Conservation (phyloP, 805 yeast genomes). For the Saccharomycopsis olivae region DNA sequence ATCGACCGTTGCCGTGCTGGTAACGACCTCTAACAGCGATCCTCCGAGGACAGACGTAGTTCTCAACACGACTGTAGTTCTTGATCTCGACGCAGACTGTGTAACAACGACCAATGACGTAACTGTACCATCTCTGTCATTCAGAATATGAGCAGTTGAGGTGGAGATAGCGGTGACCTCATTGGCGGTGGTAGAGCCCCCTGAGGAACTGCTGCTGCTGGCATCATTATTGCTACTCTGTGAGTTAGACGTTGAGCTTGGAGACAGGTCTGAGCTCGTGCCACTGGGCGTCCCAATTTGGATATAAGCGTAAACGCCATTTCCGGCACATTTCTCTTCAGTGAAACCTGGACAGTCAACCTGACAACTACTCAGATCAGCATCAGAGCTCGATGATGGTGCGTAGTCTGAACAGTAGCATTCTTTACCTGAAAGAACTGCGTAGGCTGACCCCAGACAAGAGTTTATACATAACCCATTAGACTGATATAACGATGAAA, state of each 20-base stretch:
- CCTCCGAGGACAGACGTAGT: not conserved
- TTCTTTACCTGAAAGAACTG: conserved; percentile 31
- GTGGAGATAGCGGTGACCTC: not conserved
- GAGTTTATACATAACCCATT: conserved; percentile 34
- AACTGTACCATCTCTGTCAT: not conserved
- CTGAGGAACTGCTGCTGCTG: not conserved
- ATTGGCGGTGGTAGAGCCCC: no score
- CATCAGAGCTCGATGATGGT: conserved; percentile 27
- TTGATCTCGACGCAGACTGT: not conserved
- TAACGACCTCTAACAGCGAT: no score
- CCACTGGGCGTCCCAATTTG: conserved; percentile 13
- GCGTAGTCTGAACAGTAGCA: conserved; percentile 42
- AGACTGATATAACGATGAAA: conserved; percentile 24
- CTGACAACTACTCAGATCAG: conserved; percentile 14
- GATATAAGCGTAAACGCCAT: conserved; percentile 31
- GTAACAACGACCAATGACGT: not conserved
- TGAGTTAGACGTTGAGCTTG: conserved; percentile 20
- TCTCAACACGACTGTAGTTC: conserved; percentile 1
- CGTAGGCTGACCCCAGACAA: conserved; percentile 32
- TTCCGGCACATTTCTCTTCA: conserved; percentile 18
- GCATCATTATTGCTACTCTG: not conserved
- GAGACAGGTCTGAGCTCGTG: conserved; percentile 19
- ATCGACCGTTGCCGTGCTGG: no score
- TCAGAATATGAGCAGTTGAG: not conserved
- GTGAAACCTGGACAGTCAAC: conserved; percentile 20